These are phyloP conservation scores for Cladosporium sp. DNA, from an alignment of 2,329 filamentous ascomycete genomes.

Conservation along the genomic window DNA sequence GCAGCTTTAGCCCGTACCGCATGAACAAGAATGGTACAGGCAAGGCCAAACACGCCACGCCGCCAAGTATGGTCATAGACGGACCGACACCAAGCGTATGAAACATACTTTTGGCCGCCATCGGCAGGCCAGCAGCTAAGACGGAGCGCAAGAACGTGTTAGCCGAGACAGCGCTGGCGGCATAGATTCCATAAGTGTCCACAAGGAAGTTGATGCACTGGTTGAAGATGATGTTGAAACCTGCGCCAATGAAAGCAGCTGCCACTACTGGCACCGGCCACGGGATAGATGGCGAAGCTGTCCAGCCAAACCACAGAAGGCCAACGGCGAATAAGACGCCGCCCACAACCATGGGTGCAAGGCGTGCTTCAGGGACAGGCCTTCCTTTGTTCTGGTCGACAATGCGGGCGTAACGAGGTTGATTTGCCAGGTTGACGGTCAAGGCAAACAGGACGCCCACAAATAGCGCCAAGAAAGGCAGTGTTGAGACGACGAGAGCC, in stretches of 20 bases:
- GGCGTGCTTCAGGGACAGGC: conserved; percentile 33
- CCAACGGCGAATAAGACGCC: conserved; percentile 40
- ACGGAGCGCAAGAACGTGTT: conserved; percentile 47
- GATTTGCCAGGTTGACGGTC: conserved; percentile 40
- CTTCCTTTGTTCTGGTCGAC: conserved; percentile 33
- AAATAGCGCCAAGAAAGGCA: conserved; percentile 45
- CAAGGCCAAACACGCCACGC: conserved; percentile 35
- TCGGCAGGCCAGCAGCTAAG: conserved; percentile 36
- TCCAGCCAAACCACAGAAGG: conserved; percentile 37
- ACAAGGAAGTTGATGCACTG: conserved; percentile 47
- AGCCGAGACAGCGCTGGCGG: conserved; percentile 47
- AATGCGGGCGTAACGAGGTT: conserved; percentile 35
- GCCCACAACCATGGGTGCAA: conserved; percentile 46
- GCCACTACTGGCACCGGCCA: conserved; percentile 41
- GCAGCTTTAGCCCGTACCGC: conserved; percentile 37
- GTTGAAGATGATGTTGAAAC: conserved; percentile 47
- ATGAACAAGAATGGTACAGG: conserved; percentile 46
- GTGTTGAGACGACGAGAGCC: conserved; percentile 37
- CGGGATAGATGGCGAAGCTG: conserved; percentile 33
- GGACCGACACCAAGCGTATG: conserved; percentile 39
- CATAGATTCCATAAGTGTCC: conserved; percentile 29
- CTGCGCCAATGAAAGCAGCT: conserved; percentile 42
- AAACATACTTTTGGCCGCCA: conserved; percentile 40
- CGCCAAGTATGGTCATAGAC: conserved; percentile 40
- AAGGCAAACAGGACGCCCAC: conserved; percentile 41